A percentile compares a stretch with the other conserved stretches of the same genome.
phyloP scores from a whole-genome alignment of 495 filamentous ascomycete species.

The Lasiosphaeria hispida region DNA sequence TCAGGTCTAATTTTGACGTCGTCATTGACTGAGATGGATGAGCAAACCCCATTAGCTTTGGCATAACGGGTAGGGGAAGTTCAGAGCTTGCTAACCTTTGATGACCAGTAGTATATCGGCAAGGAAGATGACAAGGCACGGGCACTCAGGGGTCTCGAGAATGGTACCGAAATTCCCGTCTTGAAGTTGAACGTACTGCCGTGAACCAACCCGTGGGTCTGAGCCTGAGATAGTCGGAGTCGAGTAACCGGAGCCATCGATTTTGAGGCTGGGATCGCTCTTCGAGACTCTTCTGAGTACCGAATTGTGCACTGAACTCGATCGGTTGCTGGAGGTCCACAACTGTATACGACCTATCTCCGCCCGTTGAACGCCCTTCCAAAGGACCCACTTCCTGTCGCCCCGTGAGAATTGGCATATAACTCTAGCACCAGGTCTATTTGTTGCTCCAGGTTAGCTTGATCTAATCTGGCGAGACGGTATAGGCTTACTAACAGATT shows the following conservation, averaged over 20 bases:
- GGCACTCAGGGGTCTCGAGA: constrained; percentile 2
- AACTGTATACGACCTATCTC: background rate
- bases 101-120: background rate
- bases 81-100: background rate
- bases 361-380: background rate
- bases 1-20: constrained; percentile 3
- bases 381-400: background rate
- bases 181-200: background rate
- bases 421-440: constrained; percentile 4
- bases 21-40: background rate
- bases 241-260: background rate
- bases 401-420: constrained; percentile 4
- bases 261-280: background rate
- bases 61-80: background rate
- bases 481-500: constrained; percentile 10
- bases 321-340: constrained; percentile 3
- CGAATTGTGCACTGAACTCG: background rate
- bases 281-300: background rate
- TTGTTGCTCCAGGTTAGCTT: background rate
- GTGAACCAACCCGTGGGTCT: background rate
- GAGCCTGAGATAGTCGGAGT: background rate
- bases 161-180: constrained; percentile 3
- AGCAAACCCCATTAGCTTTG: no score
- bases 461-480: background rate
- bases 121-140: constrained; percentile 9